Conservation (phyloP, 495 filamentous ascomycete species). For the Xylaria flabelliformis region DNA sequence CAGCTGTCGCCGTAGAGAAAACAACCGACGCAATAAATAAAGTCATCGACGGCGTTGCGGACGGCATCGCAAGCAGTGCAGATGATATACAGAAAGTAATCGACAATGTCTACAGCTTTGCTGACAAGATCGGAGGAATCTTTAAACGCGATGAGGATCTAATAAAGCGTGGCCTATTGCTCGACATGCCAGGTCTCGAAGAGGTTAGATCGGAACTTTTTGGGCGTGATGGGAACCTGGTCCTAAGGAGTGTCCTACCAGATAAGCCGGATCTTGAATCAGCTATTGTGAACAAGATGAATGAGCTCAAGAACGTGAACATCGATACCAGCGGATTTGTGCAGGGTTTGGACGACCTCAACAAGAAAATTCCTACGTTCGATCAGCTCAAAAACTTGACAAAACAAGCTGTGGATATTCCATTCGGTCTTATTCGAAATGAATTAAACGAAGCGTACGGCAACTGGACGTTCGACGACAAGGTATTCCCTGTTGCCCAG, state of each 20-base stretch:
- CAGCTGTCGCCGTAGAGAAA: constrained; percentile 70
- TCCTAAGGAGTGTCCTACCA: constrained; percentile 37
- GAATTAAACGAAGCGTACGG: constrained; percentile 70
- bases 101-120: constrained; percentile 62
- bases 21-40: constrained; percentile 76
- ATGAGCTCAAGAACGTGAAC: constrained; percentile 68
- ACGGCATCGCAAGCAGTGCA: constrained; percentile 63
- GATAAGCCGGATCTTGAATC: constrained; percentile 62
- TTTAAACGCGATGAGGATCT: constrained; percentile 34
- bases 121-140: constrained; percentile 65
- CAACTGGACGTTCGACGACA: constrained; percentile 76
- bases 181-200: constrained; percentile 35
- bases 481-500: constrained; percentile 76
- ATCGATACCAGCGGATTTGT: constrained; percentile 69
- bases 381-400: constrained; percentile 80
- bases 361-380: constrained; percentile 81
- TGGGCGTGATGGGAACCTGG: not conserved
- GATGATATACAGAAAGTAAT: constrained; percentile 64
- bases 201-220: constrained; percentile 2
- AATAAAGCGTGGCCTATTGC: constrained; percentile 47
- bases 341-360: constrained; percentile 68
- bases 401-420: constrained; percentile 69
- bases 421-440: constrained; percentile 78
- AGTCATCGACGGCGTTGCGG: constrained; percentile 68
- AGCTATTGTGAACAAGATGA: constrained; percentile 54